phyloP scores from a whole-genome alignment of 441 rosid species.

The Dalechampia spathulata region DNA sequence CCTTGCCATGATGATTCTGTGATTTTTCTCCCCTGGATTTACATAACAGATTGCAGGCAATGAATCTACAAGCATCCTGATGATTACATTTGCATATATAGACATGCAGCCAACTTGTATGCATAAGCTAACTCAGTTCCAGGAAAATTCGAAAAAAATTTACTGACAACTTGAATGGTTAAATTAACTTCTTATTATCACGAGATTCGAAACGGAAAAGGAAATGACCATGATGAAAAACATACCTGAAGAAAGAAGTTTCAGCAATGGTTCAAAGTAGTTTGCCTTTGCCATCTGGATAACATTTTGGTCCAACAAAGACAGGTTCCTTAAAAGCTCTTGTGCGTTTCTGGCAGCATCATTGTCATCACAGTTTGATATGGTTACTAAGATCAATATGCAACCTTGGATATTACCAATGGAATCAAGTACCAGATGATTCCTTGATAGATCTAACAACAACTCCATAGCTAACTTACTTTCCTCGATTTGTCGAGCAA shows the following conservation, averaged over 20 bases:
- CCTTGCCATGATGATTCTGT: slow-evolving; percentile 21
- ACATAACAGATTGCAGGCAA: not conserved
- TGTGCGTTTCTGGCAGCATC: slow-evolving; percentile 22
- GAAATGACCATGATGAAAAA: not conserved
- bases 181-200: not conserved
- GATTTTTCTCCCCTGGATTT: slow-evolving; percentile 8
- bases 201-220: not conserved
- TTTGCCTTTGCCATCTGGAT: slow-evolving; percentile 37
- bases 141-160: not conserved
- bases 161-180: not conserved
- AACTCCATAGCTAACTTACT: slow-evolving; percentile 30
- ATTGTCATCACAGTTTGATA: slow-evolving; percentile 18
- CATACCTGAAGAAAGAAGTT: slow-evolving; percentile 31
- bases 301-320: slow-evolving; percentile 27
- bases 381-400: slow-evolving; percentile 27
- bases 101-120: not conserved
- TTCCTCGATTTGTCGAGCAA: slow-evolving; percentile 30
- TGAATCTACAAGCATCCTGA: not conserved
- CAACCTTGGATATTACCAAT: slow-evolving; percentile 31
- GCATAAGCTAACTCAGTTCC: not conserved
- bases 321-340: slow-evolving; percentile 27
- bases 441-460: slow-evolving; percentile 26
- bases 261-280: slow-evolving; percentile 29
- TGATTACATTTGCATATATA: not conserved
- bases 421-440: slow-evolving; percentile 12